phyloP scores from a whole-genome alignment of 805 yeast species.

The Pichia insulana region DNA sequence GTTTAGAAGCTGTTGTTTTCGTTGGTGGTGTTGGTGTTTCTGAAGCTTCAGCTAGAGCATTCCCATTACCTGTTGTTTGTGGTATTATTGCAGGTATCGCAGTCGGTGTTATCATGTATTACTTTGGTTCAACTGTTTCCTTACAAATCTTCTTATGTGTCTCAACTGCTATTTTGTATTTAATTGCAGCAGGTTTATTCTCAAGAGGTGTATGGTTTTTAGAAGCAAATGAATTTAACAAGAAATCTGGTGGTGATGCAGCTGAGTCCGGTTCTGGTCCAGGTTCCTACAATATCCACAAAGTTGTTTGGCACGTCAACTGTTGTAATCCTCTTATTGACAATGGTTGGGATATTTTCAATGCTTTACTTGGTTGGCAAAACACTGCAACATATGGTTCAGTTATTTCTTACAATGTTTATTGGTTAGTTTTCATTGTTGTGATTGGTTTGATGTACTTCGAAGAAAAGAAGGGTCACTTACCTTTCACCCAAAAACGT shows the following conservation, averaged over 20 bases:
- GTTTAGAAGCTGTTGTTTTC: conserved; percentile 91
- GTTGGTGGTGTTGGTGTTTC: conserved; percentile 90
- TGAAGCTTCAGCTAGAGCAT: conserved; percentile 40
- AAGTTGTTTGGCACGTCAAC: conserved; percentile 90
- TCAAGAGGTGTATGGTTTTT: conserved; percentile 91
- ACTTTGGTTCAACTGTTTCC: conserved; percentile 75
- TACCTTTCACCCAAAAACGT: conserved; percentile 50
- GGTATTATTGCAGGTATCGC: conserved; percentile 74
- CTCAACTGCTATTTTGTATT: conserved; percentile 82
- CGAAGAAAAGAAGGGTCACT: conserved; percentile 79
- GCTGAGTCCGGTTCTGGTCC: conserved; percentile 90
- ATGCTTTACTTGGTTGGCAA: conserved; percentile 94
- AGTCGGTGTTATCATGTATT: conserved; percentile 67
- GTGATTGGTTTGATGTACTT: conserved; percentile 54
- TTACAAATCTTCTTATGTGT: conserved; percentile 78
- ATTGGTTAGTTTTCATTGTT: conserved; percentile 68
- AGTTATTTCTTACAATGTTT: conserved; percentile 76
- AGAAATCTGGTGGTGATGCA: conserved; percentile 86
- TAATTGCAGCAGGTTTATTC: conserved; percentile 87
- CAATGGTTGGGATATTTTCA: conserved; percentile 96
- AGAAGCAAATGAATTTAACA: conserved; percentile 57
- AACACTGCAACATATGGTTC: conserved; percentile 93
- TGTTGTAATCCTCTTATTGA: conserved; percentile 92
- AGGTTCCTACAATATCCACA: conserved; percentile 79
- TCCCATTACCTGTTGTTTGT: conserved; percentile 87